These are phyloP conservation scores for Leccinum longicurvipes DNA, from an alignment of 768 basidiomycete species.

Conservation along the genomic window DNA sequence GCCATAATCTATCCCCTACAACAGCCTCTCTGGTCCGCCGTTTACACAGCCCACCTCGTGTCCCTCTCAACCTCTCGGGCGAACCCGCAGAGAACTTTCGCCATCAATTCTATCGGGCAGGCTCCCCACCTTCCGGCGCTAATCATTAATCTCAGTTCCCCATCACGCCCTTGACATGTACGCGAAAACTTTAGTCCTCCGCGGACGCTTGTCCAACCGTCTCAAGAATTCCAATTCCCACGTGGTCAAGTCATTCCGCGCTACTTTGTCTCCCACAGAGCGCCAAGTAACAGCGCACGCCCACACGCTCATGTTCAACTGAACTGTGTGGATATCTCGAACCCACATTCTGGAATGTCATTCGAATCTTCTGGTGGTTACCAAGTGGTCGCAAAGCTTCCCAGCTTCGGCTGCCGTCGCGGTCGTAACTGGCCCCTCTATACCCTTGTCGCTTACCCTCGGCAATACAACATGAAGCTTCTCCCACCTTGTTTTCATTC, in stretches of 20 bases:
- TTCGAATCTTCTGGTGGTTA: background rate
- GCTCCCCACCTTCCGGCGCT: constrained; percentile 11
- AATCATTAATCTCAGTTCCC: constrained; percentile 11
- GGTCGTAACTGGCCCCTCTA: constrained; percentile 9
- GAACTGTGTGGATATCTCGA: background rate
- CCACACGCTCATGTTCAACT: background rate
- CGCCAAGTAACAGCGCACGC: background rate
- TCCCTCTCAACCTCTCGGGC: background rate
- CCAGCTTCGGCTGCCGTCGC: constrained; percentile 1
- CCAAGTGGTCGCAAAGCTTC: constrained; percentile 11
- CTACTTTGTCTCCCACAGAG: background rate
- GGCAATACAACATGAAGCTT: constrained; percentile 26
- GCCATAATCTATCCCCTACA: background rate
- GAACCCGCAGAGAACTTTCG: background rate
- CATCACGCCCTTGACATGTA: background rate
- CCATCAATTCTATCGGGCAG: background rate
- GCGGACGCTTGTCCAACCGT: background rate
- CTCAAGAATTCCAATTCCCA: background rate
- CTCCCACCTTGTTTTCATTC: constrained; percentile 62
- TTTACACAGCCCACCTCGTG: background rate
- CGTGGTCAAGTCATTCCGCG: background rate
- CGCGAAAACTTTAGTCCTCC: background rate
- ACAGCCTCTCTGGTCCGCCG: background rate
- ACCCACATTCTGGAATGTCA: background rate
- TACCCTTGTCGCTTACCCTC: constrained; percentile 19